Conservation (phyloP, 257 asterid genomes). For the Solanum chiquidenum region DNA sequence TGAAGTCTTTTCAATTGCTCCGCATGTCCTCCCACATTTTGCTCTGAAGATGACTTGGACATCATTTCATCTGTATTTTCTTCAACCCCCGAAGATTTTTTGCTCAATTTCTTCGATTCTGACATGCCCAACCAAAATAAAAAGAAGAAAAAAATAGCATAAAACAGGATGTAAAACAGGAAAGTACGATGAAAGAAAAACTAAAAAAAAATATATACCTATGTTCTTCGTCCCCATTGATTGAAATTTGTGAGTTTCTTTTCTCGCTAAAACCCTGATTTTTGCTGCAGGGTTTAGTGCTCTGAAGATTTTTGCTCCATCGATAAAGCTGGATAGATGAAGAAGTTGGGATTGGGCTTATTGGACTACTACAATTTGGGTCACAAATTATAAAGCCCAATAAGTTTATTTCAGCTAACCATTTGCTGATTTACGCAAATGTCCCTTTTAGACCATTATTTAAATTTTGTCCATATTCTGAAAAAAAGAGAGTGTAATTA, state of each 20-base stretch:
- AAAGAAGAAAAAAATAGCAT: background rate
- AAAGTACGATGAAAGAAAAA: background rate
- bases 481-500: background rate
- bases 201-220: background rate
- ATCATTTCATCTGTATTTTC: background rate
- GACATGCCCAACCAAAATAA: background rate
- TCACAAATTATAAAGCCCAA: background rate
- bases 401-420: background rate
- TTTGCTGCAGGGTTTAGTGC: background rate
- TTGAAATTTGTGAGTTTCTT: background rate
- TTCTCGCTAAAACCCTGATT: background rate
- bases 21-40: conserved; percentile 47
- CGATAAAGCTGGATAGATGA: background rate
- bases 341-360: background rate
- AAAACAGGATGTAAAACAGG: background rate
- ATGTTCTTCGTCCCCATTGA: background rate
- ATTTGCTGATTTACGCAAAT: background rate
- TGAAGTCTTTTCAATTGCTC: conserved; percentile 46
- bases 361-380: background rate
- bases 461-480: background rate
- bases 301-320: background rate
- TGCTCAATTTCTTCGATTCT: background rate
- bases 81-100: background rate
- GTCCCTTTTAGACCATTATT: background rate
- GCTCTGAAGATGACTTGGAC: conserved; percentile 15